A percentile compares a stretch with the other conserved stretches of the same genome.
phyloP scores from a whole-genome alignment of 306 rosid genomes.

The Malus domestica region DNA sequence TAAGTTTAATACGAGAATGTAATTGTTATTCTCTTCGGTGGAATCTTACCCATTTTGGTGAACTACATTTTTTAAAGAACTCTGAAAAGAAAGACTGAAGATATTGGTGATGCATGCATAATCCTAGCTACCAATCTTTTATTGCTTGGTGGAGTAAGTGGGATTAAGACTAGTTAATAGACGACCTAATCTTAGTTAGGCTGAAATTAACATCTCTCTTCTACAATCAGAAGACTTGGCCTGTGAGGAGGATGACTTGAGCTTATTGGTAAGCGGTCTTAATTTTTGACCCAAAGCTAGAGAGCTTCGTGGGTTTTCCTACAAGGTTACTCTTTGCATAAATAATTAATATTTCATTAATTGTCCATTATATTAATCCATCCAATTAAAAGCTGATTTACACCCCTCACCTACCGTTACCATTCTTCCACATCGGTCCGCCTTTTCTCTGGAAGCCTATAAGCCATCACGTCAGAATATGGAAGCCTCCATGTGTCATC shows the following conservation, averaged over 20 bases:
- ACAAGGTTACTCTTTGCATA: neutral
- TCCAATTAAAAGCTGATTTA: too few relatives aligned
- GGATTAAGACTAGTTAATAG: constrained; percentile 3
- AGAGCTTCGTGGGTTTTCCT: neutral
- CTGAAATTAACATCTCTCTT: neutral
- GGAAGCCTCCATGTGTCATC: too few relatives aligned
- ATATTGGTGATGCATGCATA: neutral
- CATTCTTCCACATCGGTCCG: too few relatives aligned
- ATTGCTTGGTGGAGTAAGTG: constrained; percentile 12
- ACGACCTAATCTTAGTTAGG: neutral
- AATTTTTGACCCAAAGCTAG: neutral
- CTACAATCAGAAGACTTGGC: too few relatives aligned
- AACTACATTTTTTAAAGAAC: neutral
- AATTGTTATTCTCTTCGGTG: neutral
- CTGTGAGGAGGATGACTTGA: neutral
- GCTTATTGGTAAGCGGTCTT: neutral
- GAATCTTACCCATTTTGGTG: neutral
- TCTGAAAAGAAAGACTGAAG: neutral
- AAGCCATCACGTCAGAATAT: too few relatives aligned
- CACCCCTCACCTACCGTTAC: too few relatives aligned
- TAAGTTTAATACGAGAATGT: too few relatives aligned
- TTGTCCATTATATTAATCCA: too few relatives aligned
- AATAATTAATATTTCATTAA: neutral
- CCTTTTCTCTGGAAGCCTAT: too few relatives aligned
- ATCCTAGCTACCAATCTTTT: neutral